Conservation (phyloP, 228 moss, liverwort and hornwort species). For the Sphagnum magellanicum region DNA sequence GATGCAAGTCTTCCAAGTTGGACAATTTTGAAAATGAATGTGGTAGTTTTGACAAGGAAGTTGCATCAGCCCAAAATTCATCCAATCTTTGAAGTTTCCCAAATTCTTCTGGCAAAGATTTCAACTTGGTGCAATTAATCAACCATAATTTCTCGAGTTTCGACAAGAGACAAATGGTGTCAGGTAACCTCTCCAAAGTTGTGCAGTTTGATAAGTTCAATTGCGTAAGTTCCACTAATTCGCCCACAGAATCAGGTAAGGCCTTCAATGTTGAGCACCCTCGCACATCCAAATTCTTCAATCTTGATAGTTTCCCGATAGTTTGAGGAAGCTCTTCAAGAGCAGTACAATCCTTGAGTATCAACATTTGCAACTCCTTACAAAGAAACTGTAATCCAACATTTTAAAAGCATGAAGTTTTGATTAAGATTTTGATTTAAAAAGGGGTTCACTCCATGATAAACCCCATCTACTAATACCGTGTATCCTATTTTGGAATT, state of each 20-base stretch:
- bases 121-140: slow-evolving; percentile 4
- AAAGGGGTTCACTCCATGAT: too few relatives aligned
- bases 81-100: slow-evolving; percentile 6
- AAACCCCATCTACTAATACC: too few relatives aligned
- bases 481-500: too few relatives aligned
- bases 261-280: neutral
- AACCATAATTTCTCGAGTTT: slow-evolving; percentile 3
- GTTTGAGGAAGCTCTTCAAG: slow-evolving; percentile 9
- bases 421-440: too few relatives aligned
- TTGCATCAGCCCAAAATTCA: neutral
- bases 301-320: slow-evolving; percentile 4
- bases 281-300: slow-evolving; percentile 8
- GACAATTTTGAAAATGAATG: too few relatives aligned
- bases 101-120: neutral
- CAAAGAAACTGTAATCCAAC: too few relatives aligned
- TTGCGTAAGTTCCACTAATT: slow-evolving; percentile 2
- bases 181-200: slow-evolving; percentile 6
- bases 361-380: slow-evolving; percentile 3
- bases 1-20: neutral
- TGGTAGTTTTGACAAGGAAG: too few relatives aligned
- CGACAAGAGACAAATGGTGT: neutral
- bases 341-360: slow-evolving; percentile 8
- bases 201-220: slow-evolving; percentile 8
- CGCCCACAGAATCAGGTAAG: slow-evolving; percentile 3
- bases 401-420: too few relatives aligned